Base-by-base conservation (phyloP, 2,329 filamentous ascomycete genomes). In the Karstenula rhodostoma region DNA sequence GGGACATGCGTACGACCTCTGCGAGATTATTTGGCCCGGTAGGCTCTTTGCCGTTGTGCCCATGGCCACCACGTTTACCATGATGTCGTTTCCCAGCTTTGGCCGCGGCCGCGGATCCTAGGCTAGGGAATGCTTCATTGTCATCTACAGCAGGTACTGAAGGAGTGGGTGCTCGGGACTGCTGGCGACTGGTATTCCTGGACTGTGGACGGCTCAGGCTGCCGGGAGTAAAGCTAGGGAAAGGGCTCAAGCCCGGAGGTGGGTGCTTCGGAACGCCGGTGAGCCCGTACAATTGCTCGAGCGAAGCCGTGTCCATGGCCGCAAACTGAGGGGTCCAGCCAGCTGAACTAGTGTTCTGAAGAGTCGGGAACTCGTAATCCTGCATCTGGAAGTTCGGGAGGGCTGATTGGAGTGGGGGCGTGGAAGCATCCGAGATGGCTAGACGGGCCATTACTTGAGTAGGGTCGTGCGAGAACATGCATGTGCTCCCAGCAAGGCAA, bases 401-500 rank as follows among this genome's bases (percentile, higher is more conserved):
- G n/a, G 83, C 79, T 59, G 86, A 84, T 60, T 87, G 86, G 5
- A 84, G 77, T n/a, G 90, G 87, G 56, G 89, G 86, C 42, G 89
- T 89, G 68, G 83, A 84, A 60, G 86, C 82, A 48, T 88, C 91
- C 64, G 92, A 90, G 15, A 97, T 80, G 33, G 85, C 88, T 64
- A 99, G 85, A 68, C 91, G 91, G 71, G 90, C 93, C 80, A 97
- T 88, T 15, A 97, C 85, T 67, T 93, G 87, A 1, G 93, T 88
- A 2, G 95, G 95, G 70, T 99, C 95, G 78, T 99, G 95, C 15
- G 94, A 98, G 81, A 99, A 99, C 61, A 97, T 92, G 78, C 95
- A 99, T 3, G 93, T 94, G 59, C 93, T 90, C 37, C 95, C 94
- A 22, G 95, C 95, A 35, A 99, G 85, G 75, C 95, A 99, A 72